Percentiles rank a stretch among this genome's conserved stretches.
Conservation (phyloP, 805 yeast genomes). For the Teunomyces aglyptinius region DNA sequence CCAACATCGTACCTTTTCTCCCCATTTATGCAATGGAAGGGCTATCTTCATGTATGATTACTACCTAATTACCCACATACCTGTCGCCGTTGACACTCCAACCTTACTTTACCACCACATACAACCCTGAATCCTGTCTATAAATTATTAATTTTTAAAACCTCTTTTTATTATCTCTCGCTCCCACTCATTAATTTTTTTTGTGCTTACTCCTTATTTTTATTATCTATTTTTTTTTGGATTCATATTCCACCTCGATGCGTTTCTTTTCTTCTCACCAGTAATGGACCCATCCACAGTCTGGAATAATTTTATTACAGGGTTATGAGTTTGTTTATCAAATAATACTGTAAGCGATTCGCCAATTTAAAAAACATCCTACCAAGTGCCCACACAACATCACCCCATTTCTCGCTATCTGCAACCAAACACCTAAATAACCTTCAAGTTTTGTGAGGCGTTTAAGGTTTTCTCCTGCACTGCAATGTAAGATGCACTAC, state of each 20-base stretch:
- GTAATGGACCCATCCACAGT: not conserved
- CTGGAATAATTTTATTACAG: not conserved
- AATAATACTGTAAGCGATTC: not conserved
- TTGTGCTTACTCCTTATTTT: not conserved
- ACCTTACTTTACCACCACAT: not conserved
- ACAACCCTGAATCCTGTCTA: not conserved
- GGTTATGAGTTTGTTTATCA: not conserved
- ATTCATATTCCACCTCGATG: not conserved
- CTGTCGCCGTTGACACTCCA: not conserved
- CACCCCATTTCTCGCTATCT: not conserved
- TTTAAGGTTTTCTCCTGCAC: conserved; percentile 1
- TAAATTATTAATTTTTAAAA: not conserved
- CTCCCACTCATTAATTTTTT: not conserved
- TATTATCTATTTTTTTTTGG: not conserved
- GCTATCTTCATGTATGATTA: not conserved
- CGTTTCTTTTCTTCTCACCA: not conserved
- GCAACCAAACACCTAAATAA: not conserved
- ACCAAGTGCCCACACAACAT: not conserved
- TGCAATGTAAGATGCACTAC: conserved; percentile 1
- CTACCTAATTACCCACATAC: not conserved
- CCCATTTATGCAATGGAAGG: not conserved
- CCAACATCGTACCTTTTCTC: not conserved
- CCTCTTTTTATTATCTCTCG: not conserved
- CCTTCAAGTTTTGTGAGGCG: not conserved
- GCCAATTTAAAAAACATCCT: not conserved